Evolutionary conservation across 805 yeast species (phyloP), one percentile per base, ranked within the genome.

Genomic region (Metschnikowia koreensis): DNA sequence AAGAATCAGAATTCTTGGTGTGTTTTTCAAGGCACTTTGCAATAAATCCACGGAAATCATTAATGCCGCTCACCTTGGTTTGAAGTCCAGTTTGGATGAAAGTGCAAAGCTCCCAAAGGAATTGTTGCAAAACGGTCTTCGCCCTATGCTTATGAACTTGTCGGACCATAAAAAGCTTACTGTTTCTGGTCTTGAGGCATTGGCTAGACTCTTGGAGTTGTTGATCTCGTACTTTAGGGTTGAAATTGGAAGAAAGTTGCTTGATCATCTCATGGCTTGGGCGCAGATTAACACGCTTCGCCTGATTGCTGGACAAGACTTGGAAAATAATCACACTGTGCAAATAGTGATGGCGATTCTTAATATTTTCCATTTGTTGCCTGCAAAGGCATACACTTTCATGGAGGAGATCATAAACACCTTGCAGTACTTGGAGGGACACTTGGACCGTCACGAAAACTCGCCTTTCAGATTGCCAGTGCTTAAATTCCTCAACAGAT

Each of bases 201-300:
- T 94, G 22, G 96, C 97, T 0, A 76, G 96, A 41, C 75, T 94
- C 33, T 75, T 94, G 40, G 97, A 93, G 63, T 74, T 96, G 22
- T 74, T 94, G 58, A 91, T 93, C 36, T 89, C 96, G 3, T 93
- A 94, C 63, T 94, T 94, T 76, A 87, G 96, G 66, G 97, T 96
- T 16, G 99, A 94, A 66, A 93, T 94, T 58, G 99, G 99, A 33
- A 81, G 91, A 46, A 94, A 94, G 62, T 71, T 94, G 47, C 77
- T 96, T 33, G 98, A 94, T 64, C 99, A 94, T 68, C 75, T 94
- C 57, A 87, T 86, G 81, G 97, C 97, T 0, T 92, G 97, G 96
- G 96, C 97, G 0, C 92, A 89, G 60, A 89, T 94, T 2, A 81
- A 81, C 29, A 81, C 88, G 0, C 68, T 96, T 38, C 83, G 90